A percentile compares a stretch with the other conserved stretches of the same genome.
Evolutionary conservation across 1,139 yeast genomes (phyloP).

Genomic region (Debaryomyces psychrophilus): DNA sequence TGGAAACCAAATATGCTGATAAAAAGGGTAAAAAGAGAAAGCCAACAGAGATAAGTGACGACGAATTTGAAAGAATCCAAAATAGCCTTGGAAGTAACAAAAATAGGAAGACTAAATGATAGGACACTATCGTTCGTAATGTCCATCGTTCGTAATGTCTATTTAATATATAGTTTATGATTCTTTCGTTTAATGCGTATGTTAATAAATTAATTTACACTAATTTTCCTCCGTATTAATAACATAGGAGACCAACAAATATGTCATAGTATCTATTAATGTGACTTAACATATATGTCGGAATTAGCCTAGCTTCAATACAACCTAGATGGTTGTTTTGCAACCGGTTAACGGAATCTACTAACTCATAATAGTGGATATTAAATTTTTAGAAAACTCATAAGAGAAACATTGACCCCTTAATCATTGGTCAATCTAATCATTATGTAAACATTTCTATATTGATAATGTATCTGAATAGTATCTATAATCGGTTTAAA

Average conservation of each 20-base stretch:
- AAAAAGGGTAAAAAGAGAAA: constrained; percentile 41
- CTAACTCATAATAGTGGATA: too few species aligned
- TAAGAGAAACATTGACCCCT: too few species aligned
- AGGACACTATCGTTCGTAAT: too few species aligned
- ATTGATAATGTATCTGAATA: neutral
- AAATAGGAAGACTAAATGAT: neutral
- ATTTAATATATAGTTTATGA: neutral
- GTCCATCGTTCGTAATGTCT: neutral
- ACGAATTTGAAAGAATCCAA: constrained; percentile 36
- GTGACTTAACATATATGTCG: too few species aligned
- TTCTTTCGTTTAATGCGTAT: neutral
- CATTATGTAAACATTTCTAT: neutral
- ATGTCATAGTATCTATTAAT: too few species aligned
- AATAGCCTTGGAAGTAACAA: constrained; percentile 16
- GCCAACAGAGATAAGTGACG: constrained; percentile 35
- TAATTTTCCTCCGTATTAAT: too few species aligned
- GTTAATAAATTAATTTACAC: neutral
- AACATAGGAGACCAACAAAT: too few species aligned
- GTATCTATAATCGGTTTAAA: neutral
- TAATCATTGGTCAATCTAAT: too few species aligned
- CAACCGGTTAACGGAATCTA: too few species aligned
- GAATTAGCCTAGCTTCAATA: too few species aligned
- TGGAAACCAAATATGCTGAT: constrained; percentile 59
- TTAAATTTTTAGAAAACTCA: too few species aligned
- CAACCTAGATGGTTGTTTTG: too few species aligned